phyloP scores from a whole-genome alignment of 2,329 filamentous ascomycete species.

The Penicillium occitanis region DNA sequence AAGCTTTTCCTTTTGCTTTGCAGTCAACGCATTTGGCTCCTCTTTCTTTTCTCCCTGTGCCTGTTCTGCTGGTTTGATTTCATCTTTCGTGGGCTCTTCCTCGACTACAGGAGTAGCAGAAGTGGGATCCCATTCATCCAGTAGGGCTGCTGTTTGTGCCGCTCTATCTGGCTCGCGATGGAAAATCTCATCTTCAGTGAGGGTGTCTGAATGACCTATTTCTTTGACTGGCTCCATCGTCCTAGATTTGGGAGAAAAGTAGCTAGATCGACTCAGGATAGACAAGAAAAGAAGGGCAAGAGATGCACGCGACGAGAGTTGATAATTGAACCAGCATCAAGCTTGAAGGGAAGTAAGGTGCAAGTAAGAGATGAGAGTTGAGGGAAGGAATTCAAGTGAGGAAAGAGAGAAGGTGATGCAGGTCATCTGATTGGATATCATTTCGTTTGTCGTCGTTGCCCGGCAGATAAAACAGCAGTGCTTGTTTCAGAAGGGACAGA shows the following conservation, averaged over 20 bases:
- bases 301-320: background rate
- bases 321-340: background rate
- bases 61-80: background rate
- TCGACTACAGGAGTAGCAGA: background rate
- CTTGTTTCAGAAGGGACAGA: background rate
- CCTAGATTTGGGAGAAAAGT: background rate
- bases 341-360: background rate
- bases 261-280: background rate
- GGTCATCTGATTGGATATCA: slow-evolving; percentile 6
- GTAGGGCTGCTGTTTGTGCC: background rate
- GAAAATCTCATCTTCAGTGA: background rate
- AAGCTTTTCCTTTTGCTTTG: slow-evolving; percentile 14
- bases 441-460: slow-evolving; percentile 1
- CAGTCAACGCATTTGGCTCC: background rate
- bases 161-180: background rate
- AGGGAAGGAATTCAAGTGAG: background rate
- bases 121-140: slow-evolving; percentile 8
- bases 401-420: background rate
- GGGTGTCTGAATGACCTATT: background rate
- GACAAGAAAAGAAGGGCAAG: background rate
- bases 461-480: background rate
- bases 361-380: background rate
- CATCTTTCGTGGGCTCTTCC: background rate
- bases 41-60: background rate
- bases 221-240: background rate